A percentile compares a stretch with the other conserved stretches of the same genome.
Conservation (phyloP, 2,329 filamentous ascomycete genomes). For the Pseudopithomyces maydicus region DNA sequence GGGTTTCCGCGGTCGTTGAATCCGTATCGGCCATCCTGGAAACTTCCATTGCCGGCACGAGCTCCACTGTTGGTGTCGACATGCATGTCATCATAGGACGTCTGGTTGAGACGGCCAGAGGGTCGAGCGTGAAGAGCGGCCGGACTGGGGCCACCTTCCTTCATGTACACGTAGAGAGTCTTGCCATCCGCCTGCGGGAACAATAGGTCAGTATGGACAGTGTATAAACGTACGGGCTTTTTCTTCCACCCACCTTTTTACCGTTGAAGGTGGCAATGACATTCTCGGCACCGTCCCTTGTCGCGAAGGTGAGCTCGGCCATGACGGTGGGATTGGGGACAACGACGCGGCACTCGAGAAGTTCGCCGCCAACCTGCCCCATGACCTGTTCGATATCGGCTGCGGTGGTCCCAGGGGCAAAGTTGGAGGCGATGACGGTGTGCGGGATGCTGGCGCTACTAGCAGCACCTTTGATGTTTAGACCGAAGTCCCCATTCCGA, state of each 20-base stretch:
- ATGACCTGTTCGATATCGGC: slow-evolving; percentile 84
- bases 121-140: slow-evolving; percentile 35
- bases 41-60: slow-evolving; percentile 43
- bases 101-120: slow-evolving; percentile 26
- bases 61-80: slow-evolving; percentile 36
- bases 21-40: slow-evolving; percentile 52
- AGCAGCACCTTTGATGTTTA: slow-evolving; percentile 71
- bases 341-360: slow-evolving; percentile 70
- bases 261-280: slow-evolving; percentile 79
- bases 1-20: slow-evolving; percentile 43
- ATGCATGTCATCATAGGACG: slow-evolving; percentile 49
- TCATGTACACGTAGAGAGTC: slow-evolving; percentile 74
- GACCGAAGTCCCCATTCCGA: slow-evolving; percentile 47
- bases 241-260: slow-evolving; percentile 65
- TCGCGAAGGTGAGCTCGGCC: slow-evolving; percentile 76
- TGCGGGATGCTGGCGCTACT: slow-evolving; percentile 69
- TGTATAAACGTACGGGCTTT: not conserved
- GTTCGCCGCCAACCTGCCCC: slow-evolving; percentile 69
- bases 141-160: slow-evolving; percentile 49
- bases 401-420: slow-evolving; percentile 79
- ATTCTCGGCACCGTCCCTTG: slow-evolving; percentile 72
- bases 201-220: slow-evolving; percentile 13
- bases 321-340: slow-evolving; percentile 73
- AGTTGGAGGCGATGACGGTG: slow-evolving; percentile 77
- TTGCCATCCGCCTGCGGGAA: slow-evolving; percentile 72